phyloP scores from a whole-genome alignment of 768 basidiomycete genomes.

The Royoungia palumana region DNA sequence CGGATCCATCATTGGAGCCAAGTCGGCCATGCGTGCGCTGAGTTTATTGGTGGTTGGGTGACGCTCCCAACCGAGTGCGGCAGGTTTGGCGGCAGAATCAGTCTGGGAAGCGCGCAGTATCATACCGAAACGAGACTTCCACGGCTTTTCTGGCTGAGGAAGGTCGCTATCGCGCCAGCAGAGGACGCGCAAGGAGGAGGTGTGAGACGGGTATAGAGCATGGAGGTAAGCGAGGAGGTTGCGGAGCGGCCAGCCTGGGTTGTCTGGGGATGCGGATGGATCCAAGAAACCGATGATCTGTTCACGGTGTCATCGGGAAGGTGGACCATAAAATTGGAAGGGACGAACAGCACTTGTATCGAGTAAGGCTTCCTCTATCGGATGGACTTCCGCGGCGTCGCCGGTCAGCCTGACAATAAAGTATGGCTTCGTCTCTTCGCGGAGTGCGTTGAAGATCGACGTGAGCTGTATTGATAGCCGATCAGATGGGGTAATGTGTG shows the following conservation, averaged over 20 bases:
- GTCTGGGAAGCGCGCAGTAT: conserved; percentile 29
- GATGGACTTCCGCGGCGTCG: conserved; percentile 41
- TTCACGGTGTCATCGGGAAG: conserved; percentile 14
- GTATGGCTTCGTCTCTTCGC: conserved; percentile 44
- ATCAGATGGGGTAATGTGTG: neutral
- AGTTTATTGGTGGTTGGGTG: conserved; percentile 78
- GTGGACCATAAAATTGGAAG: neutral
- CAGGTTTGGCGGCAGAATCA: conserved; percentile 37
- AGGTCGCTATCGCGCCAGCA: conserved; percentile 72
- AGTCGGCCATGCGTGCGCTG: conserved; percentile 80
- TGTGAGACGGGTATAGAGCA: conserved; percentile 49
- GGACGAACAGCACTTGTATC: conserved; percentile 40
- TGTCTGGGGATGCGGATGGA: conserved; percentile 70
- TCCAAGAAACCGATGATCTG: conserved; percentile 74
- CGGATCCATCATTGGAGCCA: conserved; percentile 97
- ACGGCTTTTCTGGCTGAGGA: conserved; percentile 37
- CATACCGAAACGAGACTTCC: conserved; percentile 65
- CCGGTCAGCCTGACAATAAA: conserved; percentile 54
- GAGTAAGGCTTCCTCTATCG: conserved; percentile 65
- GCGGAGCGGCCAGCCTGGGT: conserved; percentile 91
- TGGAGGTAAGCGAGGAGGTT: conserved; percentile 85
- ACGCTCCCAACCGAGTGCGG: conserved; percentile 95
- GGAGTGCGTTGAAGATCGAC: conserved; percentile 50
- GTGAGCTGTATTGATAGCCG: conserved; percentile 39
- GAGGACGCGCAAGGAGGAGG: conserved; percentile 57